phyloP scores from a whole-genome alignment of 78 protist species.

The Chrysochromulina tobinii region DNA sequence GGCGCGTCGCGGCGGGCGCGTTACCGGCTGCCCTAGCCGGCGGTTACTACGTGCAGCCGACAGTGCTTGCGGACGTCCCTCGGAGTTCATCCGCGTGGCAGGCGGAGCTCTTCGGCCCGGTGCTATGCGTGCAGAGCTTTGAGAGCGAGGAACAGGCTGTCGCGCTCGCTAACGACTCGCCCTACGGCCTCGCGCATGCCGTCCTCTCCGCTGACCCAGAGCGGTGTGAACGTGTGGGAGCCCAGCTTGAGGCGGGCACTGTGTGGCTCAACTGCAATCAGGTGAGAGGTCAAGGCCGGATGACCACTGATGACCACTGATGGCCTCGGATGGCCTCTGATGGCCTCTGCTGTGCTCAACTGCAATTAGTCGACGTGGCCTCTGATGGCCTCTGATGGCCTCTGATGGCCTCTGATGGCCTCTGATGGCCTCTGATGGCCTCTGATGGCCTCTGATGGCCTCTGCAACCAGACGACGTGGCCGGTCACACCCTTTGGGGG shows the following conservation, averaged over 20 bases:
- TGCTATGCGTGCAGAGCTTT: background rate
- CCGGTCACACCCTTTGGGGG: background rate
- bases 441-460: no score
- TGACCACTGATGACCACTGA: no score
- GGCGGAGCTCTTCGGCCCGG: conserved; percentile 11
- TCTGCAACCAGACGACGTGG: background rate
- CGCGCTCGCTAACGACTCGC: background rate
- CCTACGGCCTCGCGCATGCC: background rate
- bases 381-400: no score
- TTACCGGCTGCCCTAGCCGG: no score
- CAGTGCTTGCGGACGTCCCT: background rate
- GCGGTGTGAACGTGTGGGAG: background rate
- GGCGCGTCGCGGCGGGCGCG: background rate
- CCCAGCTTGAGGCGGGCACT: background rate
- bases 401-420: no score
- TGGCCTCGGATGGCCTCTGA: no score
- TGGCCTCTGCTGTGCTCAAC: no score
- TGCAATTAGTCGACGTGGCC: no score
- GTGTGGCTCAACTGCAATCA: background rate
- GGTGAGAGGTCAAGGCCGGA: no score
- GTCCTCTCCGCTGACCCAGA: background rate
- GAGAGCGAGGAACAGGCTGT: background rate
- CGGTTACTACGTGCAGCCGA: background rate
- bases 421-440: no score
- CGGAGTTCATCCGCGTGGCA: background rate